Evolutionary conservation across 2,329 filamentous ascomycete genomes (phyloP).

Genomic region (Penicillium sp.): DNA sequence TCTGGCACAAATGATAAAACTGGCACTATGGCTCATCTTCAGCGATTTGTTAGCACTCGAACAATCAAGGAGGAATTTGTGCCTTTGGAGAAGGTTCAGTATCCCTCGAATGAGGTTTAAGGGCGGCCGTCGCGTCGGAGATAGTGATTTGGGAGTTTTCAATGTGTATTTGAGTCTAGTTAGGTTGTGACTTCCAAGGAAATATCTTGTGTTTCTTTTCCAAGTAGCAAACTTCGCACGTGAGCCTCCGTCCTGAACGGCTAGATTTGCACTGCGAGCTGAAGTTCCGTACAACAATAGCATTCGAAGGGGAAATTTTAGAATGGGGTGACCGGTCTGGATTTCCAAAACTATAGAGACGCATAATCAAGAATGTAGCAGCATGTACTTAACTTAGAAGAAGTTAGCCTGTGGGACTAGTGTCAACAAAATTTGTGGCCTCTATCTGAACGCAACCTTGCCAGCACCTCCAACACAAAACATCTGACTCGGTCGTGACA

Average conservation of each 20-base stretch:
- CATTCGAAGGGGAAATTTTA: background rate
- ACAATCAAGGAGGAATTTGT: constrained; percentile 58
- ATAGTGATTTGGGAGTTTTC: background rate
- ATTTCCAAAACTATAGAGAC: background rate
- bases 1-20: constrained; percentile 63
- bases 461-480: background rate
- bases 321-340: too few relatives aligned
- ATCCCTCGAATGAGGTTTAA: constrained; percentile 32
- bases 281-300: background rate
- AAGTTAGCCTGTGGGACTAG: background rate
- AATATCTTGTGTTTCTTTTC: background rate
- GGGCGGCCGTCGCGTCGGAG: background rate
- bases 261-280: background rate
- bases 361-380: background rate
- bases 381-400: background rate
- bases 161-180: background rate
- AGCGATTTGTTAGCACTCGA: constrained; percentile 56
- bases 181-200: background rate
- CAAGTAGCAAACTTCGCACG: background rate
- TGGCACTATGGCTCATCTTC: constrained; percentile 55
- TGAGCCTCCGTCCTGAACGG: background rate
- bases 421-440: background rate
- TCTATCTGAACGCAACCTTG: constrained; percentile 1
- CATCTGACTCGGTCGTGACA: background rate
- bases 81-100: constrained; percentile 30